Evolutionary conservation across 495 filamentous ascomycete genomes (phyloP).

Genomic region (Umbilicaria muhlenbergii): DNA sequence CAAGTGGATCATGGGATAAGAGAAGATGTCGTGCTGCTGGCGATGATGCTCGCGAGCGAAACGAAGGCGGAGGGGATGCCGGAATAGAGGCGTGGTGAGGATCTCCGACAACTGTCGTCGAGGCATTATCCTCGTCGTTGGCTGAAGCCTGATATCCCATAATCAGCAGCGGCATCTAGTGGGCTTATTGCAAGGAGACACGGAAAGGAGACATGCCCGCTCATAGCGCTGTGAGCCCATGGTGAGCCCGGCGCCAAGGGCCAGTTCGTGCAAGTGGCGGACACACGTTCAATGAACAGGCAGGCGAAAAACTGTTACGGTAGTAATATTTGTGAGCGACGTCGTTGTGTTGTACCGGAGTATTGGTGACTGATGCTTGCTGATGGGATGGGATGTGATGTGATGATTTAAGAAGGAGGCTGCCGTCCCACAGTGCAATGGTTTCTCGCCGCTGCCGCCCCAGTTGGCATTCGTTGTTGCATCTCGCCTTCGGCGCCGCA

Average conservation of each 20-base stretch:
- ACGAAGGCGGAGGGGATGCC: slow-evolving; percentile 84
- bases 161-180: slow-evolving; percentile 8
- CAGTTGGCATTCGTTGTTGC: too few relatives aligned
- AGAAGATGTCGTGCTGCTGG: slow-evolving; percentile 41
- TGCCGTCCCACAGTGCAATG: too few relatives aligned
- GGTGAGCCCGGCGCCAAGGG: slow-evolving; percentile 28
- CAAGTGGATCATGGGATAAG: slow-evolving; percentile 31
- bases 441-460: too few relatives aligned
- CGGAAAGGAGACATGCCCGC: slow-evolving; percentile 40
- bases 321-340: too few relatives aligned
- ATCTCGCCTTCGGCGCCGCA: too few relatives aligned
- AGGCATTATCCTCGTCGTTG: slow-evolving; percentile 31
- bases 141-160: slow-evolving; percentile 24
- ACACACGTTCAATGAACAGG: background rate
- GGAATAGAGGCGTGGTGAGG: slow-evolving; percentile 37
- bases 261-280: background rate
- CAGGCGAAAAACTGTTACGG: too few relatives aligned
- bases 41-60: slow-evolving; percentile 72
- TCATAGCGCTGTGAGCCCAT: slow-evolving; percentile 80
- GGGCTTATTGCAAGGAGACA: background rate
- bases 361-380: too few relatives aligned
- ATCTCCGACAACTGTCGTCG: slow-evolving; percentile 15
- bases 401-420: too few relatives aligned
- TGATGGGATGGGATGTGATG: too few relatives aligned
- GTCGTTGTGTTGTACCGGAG: too few relatives aligned